Evolutionary conservation across 345 rosid genomes (phyloP).

Genomic region (Lepidium didymum): DNA sequence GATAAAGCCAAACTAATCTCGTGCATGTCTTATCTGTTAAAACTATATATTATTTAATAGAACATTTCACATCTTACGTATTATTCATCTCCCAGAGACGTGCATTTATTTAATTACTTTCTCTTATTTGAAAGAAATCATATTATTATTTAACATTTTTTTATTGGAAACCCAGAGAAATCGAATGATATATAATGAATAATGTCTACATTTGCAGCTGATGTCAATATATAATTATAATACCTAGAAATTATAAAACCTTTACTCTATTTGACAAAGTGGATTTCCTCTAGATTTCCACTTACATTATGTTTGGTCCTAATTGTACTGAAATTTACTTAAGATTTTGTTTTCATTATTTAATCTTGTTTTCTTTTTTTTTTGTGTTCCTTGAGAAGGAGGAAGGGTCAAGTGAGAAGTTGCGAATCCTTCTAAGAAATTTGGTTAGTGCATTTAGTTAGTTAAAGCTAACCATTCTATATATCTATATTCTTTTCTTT

Average conservation of each 20-base stretch:
- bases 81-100: not conserved
- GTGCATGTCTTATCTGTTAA: too few relatives aligned
- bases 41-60: too few relatives aligned
- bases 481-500: not conserved
- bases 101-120: not conserved
- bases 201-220: constrained; percentile 7
- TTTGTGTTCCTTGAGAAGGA: constrained; percentile 44
- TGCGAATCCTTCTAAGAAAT: constrained; percentile 26
- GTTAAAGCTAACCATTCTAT: constrained; percentile 44
- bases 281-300: constrained; percentile 69
- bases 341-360: not conserved
- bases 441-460: constrained; percentile 43
- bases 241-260: constrained; percentile 5
- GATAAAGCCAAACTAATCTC: not conserved
- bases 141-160: not conserved
- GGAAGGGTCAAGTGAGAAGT: constrained; percentile 57
- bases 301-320: constrained; percentile 31
- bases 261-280: constrained; percentile 33
- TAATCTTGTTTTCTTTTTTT: not conserved
- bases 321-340: constrained; percentile 9
- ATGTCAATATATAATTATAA: not conserved
- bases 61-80: not conserved
- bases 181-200: not conserved
- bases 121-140: not conserved
- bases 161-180: not conserved